phyloP scores from a whole-genome alignment of 202 grass and related monocot genomes.

The Sporobolus alterniflorus region DNA sequence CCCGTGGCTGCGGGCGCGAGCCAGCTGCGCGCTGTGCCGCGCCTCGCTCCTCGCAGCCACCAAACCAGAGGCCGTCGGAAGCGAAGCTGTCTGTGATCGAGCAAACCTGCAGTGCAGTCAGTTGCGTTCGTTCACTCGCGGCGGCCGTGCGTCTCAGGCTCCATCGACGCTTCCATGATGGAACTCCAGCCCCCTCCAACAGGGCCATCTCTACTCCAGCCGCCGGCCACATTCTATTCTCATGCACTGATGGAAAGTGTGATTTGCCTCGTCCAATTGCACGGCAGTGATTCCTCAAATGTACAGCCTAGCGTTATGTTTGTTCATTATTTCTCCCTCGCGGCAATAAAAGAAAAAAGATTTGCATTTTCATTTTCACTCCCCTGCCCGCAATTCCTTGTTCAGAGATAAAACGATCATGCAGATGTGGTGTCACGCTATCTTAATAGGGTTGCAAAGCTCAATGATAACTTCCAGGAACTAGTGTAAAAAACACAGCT shows the following conservation, averaged over 20 bases:
- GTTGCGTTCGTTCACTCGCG: background rate
- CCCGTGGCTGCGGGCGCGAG: slow-evolving; percentile 57
- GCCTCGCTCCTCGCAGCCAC: slow-evolving; percentile 22
- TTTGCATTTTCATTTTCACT: background rate
- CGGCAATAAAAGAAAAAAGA: background rate
- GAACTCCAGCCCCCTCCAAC: too few species aligned
- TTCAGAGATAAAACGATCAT: too few species aligned
- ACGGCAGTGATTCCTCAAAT: background rate
- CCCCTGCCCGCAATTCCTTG: background rate
- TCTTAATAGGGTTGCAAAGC: too few species aligned
- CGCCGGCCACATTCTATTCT: too few species aligned
- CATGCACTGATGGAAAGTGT: too few species aligned
- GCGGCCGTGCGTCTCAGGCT: too few species aligned
- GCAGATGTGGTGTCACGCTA: background rate
- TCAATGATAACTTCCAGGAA: too few species aligned
- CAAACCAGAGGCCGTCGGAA: slow-evolving; percentile 11
- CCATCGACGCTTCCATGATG: background rate
- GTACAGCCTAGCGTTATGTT: background rate
- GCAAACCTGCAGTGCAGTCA: background rate
- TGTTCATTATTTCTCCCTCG: background rate
- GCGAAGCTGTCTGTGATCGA: slow-evolving; percentile 48
- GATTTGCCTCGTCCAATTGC: background rate
- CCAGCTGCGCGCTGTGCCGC: slow-evolving; percentile 76
- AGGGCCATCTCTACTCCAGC: too few species aligned
- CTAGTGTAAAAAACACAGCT: too few species aligned